Percentiles rank a stretch among this genome's conserved stretches.
Conservation (phyloP, 169 alveolate genomes). For the Pseudocohnilembus persalinus region DNA sequence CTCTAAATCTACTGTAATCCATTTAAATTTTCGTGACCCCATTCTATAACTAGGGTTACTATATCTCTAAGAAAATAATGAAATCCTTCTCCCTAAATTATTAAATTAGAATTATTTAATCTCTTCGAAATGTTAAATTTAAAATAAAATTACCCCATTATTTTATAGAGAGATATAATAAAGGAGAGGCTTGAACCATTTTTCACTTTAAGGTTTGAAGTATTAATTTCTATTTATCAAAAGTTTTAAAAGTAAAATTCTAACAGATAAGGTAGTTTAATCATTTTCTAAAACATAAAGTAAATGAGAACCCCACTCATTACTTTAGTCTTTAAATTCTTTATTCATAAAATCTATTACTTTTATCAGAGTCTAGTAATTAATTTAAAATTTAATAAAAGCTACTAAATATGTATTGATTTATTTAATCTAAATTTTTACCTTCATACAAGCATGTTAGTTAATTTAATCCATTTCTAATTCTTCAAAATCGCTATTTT, state of each 20-base stretch:
- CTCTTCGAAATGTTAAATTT: slow-evolving; percentile 25
- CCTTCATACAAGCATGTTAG: no score
- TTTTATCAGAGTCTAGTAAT: no score
- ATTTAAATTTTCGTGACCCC: slow-evolving; percentile 47
- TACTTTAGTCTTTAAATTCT: no score
- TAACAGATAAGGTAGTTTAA: neutral
- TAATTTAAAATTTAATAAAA: no score
- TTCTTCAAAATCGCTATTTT: no score
- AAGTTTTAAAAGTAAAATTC: neutral
- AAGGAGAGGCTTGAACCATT: neutral
- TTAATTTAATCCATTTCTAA: no score
- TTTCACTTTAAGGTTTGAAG: neutral
- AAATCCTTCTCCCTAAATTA: slow-evolving; percentile 84
- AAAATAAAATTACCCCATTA: neutral
- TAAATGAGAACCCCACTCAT: no score
- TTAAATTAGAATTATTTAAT: slow-evolving; percentile 25
- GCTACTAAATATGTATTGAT: no score
- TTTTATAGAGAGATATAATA: neutral
- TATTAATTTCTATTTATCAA: neutral
- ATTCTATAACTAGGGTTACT: slow-evolving; percentile 64
- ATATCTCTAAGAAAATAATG: slow-evolving; percentile 88
- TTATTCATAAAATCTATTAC: no score
- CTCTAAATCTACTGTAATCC: slow-evolving; percentile 14
- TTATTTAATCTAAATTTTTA: no score
- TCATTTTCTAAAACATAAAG: no score